Evolutionary conservation across 1,139 yeast genomes (phyloP).

Genomic region (Yamadazyma kanchanaburiensis): DNA sequence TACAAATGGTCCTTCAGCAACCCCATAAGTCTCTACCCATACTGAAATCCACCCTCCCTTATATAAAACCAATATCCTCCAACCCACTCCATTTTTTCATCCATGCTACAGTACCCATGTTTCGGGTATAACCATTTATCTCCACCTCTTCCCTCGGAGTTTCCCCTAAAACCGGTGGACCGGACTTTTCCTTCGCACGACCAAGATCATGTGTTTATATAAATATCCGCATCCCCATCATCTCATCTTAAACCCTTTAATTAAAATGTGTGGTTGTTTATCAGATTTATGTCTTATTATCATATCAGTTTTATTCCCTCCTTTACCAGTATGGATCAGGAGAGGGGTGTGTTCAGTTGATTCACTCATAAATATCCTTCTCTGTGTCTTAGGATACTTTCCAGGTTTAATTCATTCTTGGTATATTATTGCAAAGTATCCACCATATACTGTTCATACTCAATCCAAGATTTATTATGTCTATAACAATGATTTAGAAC

Average conservation of each 20-base stretch:
- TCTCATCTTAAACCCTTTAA: not conserved
- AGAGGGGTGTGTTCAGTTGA: slow-evolving; percentile 64
- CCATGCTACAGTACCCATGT: no score
- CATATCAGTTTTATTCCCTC: slow-evolving; percentile 63
- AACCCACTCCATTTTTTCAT: no score
- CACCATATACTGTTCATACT: slow-evolving; percentile 22
- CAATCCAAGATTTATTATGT: slow-evolving; percentile 31
- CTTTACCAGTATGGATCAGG: slow-evolving; percentile 69
- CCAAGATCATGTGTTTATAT: not conserved
- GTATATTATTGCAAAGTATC: slow-evolving; percentile 56
- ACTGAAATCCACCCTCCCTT: no score
- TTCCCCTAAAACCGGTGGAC: no score
- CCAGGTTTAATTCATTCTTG: slow-evolving; percentile 70
- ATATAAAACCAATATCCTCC: no score
- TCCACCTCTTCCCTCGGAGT: no score
- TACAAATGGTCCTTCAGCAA: no score
- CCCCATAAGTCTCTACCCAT: no score
- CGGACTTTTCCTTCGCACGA: no score
- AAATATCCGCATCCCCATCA: not conserved
- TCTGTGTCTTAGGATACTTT: slow-evolving; percentile 59
- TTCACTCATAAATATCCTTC: slow-evolving; percentile 54
- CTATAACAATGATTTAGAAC: slow-evolving; percentile 30
- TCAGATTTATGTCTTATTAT: slow-evolving; percentile 57
- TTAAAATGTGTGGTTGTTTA: slow-evolving; percentile 24
- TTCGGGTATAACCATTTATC: no score